Conservation (phyloP, 1,284 basidiomycete species). For the Agaricales sp. region DNA sequence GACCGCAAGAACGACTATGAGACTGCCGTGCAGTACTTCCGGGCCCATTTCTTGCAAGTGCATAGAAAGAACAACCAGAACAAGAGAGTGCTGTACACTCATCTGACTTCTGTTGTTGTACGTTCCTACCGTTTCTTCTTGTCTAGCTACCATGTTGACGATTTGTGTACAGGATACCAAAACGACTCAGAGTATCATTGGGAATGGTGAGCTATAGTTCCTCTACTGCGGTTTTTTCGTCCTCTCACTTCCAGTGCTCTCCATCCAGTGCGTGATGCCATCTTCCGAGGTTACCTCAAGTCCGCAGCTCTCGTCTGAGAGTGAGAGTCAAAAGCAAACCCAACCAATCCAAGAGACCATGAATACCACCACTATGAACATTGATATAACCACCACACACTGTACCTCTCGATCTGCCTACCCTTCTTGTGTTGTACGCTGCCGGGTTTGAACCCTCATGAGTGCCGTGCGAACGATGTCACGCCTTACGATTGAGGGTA, state of each 20-base stretch:
- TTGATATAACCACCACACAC: too few relatives aligned
- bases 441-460: too few relatives aligned
- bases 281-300: conserved; percentile 62
- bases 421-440: too few relatives aligned
- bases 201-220: conserved; percentile 46
- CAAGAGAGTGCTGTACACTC: conserved; percentile 66
- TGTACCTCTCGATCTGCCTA: too few relatives aligned
- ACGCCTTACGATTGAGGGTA: too few relatives aligned
- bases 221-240: conserved; percentile 3
- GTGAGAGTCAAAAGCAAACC: too few relatives aligned
- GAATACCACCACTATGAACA: too few relatives aligned
- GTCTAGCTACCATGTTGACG: conserved; percentile 4
- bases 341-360: too few relatives aligned
- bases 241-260: conserved; percentile 11
- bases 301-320: conserved; percentile 52
- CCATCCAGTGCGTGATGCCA: conserved; percentile 54
- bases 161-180: conserved; percentile 52
- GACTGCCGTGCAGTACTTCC: conserved; percentile 71
- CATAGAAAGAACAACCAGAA: conserved; percentile 71
- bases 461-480: too few relatives aligned
- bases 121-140: conserved; percentile 19
- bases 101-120: conserved; percentile 72
- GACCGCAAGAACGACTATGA: conserved; percentile 72
- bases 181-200: conserved; percentile 71
- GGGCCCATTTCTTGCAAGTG: conserved; percentile 73